Conservation (phyloP, 331 rosid genomes). For the Malus hybrid region DNA sequence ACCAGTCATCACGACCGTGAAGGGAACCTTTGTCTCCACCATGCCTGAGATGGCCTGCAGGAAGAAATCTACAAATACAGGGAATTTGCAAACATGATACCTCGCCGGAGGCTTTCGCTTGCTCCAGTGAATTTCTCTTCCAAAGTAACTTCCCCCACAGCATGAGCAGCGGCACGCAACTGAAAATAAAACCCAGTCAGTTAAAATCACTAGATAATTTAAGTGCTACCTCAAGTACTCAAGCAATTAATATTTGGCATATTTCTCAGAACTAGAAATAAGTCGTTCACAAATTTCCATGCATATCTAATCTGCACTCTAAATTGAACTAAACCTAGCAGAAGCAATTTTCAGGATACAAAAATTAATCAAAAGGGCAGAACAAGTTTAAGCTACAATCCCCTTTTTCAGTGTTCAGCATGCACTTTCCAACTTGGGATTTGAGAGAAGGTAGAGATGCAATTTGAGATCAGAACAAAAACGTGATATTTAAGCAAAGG, state of each 20-base stretch:
- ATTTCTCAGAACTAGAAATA: neutral
- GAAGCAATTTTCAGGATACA: neutral
- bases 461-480: too few relatives aligned
- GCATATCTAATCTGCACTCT: neutral
- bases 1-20: neutral
- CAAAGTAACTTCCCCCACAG: slow-evolving; percentile 81
- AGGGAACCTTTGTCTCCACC: neutral
- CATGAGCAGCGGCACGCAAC: slow-evolving; percentile 87
- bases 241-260: neutral
- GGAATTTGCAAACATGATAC: slow-evolving; percentile 98
- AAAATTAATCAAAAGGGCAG: neutral
- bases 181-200: slow-evolving; percentile 10
- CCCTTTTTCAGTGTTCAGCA: neutral
- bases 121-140: slow-evolving; percentile 84
- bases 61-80: slow-evolving; percentile 54
- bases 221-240: neutral
- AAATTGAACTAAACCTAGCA: neutral
- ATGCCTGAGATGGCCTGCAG: neutral
- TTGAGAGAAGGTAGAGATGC: too few relatives aligned
- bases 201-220: neutral
- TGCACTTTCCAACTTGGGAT: too few relatives aligned
- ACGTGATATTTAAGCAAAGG: too few relatives aligned
- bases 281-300: neutral
- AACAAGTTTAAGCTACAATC: neutral
- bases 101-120: slow-evolving; percentile 89